These are phyloP conservation scores for Colletotrichum godetiae DNA, from an alignment of 2,329 filamentous ascomycete species.

Conservation along the genomic window DNA sequence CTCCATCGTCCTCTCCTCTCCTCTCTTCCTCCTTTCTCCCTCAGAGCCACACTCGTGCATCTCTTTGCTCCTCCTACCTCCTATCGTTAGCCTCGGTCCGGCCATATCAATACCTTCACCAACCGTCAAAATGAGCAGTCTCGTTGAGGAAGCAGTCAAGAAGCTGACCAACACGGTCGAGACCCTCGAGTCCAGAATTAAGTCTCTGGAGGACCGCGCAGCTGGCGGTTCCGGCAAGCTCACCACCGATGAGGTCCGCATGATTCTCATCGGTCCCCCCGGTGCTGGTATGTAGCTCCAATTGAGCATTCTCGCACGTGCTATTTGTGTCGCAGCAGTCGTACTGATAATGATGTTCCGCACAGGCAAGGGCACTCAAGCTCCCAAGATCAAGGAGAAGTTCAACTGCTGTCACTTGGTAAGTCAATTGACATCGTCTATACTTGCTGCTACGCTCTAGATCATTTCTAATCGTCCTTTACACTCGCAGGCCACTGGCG, in stretches of 20 bases:
- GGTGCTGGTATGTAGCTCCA: conserved; percentile 82
- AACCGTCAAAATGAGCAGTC: conserved; percentile 76
- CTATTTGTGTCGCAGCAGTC: neutral
- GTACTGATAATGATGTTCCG: conserved; percentile 19
- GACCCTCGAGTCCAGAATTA: conserved; percentile 87
- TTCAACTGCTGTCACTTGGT: conserved; percentile 98
- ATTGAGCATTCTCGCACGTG: conserved; percentile 13
- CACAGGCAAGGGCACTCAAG: conserved; percentile 98
- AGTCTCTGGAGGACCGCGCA: conserved; percentile 83
- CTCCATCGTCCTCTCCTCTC: conserved; percentile 14
- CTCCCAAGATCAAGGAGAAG: conserved; percentile 97
- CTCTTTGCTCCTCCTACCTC: conserved; percentile 30
- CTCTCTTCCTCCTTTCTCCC: conserved; percentile 18
- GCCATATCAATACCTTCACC: conserved; percentile 39
- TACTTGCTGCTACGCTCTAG: neutral
- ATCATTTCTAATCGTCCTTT: conserved; percentile 33
- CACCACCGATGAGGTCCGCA: conserved; percentile 79
- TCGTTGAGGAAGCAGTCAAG: conserved; percentile 86
- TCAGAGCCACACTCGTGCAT: conserved; percentile 26
- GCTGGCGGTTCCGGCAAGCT: conserved; percentile 62
- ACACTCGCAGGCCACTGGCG: conserved; percentile 83
- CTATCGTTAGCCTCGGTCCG: conserved; percentile 37
- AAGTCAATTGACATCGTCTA: conserved; percentile 52
- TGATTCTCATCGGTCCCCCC: conserved; percentile 97
- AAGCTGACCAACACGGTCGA: conserved; percentile 86